phyloP scores from a whole-genome alignment of 2,329 filamentous ascomycete species.

The Lachnellula occidentalis region DNA sequence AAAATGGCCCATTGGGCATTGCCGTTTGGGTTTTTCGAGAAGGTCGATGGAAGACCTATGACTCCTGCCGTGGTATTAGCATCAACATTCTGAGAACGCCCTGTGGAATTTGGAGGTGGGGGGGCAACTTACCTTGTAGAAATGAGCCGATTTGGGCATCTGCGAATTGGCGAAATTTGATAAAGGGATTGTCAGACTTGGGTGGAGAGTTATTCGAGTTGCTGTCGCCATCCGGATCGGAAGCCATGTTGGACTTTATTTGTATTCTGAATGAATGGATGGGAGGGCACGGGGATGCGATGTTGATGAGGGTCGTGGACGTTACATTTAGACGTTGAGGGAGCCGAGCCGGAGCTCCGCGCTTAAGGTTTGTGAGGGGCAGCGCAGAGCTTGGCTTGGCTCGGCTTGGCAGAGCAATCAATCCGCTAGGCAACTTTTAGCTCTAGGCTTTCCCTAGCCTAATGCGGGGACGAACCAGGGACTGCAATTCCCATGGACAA shows the following conservation, averaged over 20 bases:
- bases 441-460: not conserved
- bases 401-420: not conserved
- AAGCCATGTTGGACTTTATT: slow-evolving; percentile 16
- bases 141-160: slow-evolving; percentile 28
- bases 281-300: not conserved
- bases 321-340: not conserved
- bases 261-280: not conserved
- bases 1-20: slow-evolving; percentile 24
- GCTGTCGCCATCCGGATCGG: slow-evolving; percentile 17
- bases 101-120: not conserved
- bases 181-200: slow-evolving; percentile 28
- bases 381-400: not conserved
- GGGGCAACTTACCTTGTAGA: slow-evolving; percentile 18
- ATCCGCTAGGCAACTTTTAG: not conserved
- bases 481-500: slow-evolving; percentile 1
- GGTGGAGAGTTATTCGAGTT: slow-evolving; percentile 8
- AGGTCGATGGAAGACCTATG: slow-evolving; percentile 29
- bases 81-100: not conserved
- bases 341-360: not conserved
- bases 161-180: slow-evolving; percentile 28
- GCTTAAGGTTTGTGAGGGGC: not conserved
- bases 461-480: slow-evolving; percentile 1
- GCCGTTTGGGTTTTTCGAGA: slow-evolving; percentile 18
- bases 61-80: slow-evolving; percentile 13
- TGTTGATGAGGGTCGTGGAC: not conserved